Evolutionary conservation across 2,329 filamentous ascomycete genomes (phyloP), one percentile per base, ranked within the genome.

Genomic region (Nemania abortiva): DNA sequence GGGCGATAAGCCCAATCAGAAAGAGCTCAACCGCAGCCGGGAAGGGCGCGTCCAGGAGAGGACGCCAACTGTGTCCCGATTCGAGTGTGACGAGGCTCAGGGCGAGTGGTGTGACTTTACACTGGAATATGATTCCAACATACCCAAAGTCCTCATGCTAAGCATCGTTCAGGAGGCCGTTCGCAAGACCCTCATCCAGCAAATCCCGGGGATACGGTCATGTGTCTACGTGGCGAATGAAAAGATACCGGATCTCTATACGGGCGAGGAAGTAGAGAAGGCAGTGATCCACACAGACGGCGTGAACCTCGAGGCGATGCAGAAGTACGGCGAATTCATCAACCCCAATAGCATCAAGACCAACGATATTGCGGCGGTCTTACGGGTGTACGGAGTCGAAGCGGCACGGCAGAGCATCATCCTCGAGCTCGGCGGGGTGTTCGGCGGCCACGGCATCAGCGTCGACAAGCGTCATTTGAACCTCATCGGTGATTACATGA

Each of bases 401-500:
- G 96, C 96, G 1, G 94, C 93, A 54, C 92, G 97, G 27, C 90
- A 87, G 72, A 93, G 90, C 73, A 98, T 99, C 77, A 92, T 98
- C 53, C 88, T 88, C 66, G 96, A 99, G 83, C 89, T 99, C 77
- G 88, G 90, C 63, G 88, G 87, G 52, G 95, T 99, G 71, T 99
- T 99, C 86, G 86, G 87, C 58, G 91, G 91, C 77, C 95, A 99
- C 89, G 93, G 93, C 77, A 99, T 99, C 84, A 88, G 87, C 68
- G 96, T 99, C 61, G 95, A 99, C 80, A 90, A 92, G 73, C 90
- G 96, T 62, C 97, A 99, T 83, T 83, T 99, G 74, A 98, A 96
- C 82, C 87, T 99, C 74, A 98, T 99, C 75, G 95, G 92, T 55
- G 96, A 99, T 80, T 94, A 94, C 80, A 99, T 99, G 96, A 99